Base-by-base conservation (phyloP, 768 basidiomycete genomes). In the Russula sp. region DNA sequence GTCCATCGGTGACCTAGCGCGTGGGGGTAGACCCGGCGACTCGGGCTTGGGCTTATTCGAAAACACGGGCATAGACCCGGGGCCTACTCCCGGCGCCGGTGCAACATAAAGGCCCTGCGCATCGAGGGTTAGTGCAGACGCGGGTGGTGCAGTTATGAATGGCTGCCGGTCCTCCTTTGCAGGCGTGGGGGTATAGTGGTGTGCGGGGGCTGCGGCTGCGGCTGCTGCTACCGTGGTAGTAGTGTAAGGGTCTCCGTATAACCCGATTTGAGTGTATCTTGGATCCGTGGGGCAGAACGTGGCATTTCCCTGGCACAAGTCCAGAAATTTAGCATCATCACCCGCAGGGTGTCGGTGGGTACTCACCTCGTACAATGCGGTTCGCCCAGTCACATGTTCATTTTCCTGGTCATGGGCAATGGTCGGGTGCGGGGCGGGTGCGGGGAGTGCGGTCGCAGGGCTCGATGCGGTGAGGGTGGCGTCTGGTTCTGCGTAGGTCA, bases 1-100 rank as follows among this genome's bases (percentile, higher is more conserved):
- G 43, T 20, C 65, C 65, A 65, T 65, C 20, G 65, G 65, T 14
- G 65, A 65, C 54, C 29, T 43, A 38, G 35, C 13, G 10, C 65
- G 62, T 10, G 43, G 43, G 7, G 20, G 62, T 32, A 4, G 25
- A 32, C 5, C 10, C 14, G 38, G 14, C 3, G 57, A 13, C 52
- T 43, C 7, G 13, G 39, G 11, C 41, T 35, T 36, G 13, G 16
- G 16, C 13, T 43, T 18, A 16, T 14, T 14, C n/a, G 29, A 0
- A 29, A 32, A 20, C 32, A 20, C 42, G 20, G 38, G 29, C 7
- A 10, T 18, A 1, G 54, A 42, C 11, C 36, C 45, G 18, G 45
- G 22, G 25, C 25, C 25, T 9, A 18, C 22, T 25, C 22, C 38
- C 4, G 56, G 22, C 8, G 35, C 25, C 5, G 59, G 39, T 18